Base-by-base conservation (phyloP, 768 basidiomycete genomes). In the Trametes cingulata region DNA sequence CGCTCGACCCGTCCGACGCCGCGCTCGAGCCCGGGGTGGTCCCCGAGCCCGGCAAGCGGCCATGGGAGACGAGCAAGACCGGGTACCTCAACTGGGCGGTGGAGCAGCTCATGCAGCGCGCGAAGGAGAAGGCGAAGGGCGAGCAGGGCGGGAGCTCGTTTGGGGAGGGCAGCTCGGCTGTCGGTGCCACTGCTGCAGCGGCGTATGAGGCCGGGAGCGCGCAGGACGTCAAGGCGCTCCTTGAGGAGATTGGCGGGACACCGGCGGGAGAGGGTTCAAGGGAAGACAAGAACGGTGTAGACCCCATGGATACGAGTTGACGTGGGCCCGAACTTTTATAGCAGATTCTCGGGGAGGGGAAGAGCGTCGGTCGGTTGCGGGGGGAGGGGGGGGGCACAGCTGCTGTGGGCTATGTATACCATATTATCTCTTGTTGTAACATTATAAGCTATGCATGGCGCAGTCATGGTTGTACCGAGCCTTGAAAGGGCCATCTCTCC, bases 1-100 rank as follows among this genome's bases (percentile, higher is more conserved):
- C 66, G 2, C 47, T 70, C 51, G 69, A 67, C 39, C 63, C 62
- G 9, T 54, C 65, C n/a, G 39, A 62, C 14, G 52, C 62, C 9
- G 58, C 40, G 19, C n/a, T 52, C 20, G 56, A 61, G n/a, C 54
- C 60, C 3, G 62, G 55, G 17, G 24, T 56, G 17, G 62, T 69
- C 3, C 69, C 78, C 3, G 82, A 85, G 58, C 83, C 85, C 0
- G 85, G 88, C 0, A 90, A 90, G 70, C 82, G 85, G 40, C 81
- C 81, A 10, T 94, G 92, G 91, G 90, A 93, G 74, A 82, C 84
- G 37, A 85, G 82, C 70, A 82, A 83, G 69, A 79, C 81, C 1
- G 91, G 90, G 5, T 95, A 94, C 71, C 69, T 87, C 5, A 85
- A 85, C 60, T 95, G 93, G 93, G 91, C 88, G 0, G 76, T 85